These are phyloP conservation scores for Lactarius deliciosus DNA, from an alignment of 768 basidiomycete genomes.

Conservation along the genomic window DNA sequence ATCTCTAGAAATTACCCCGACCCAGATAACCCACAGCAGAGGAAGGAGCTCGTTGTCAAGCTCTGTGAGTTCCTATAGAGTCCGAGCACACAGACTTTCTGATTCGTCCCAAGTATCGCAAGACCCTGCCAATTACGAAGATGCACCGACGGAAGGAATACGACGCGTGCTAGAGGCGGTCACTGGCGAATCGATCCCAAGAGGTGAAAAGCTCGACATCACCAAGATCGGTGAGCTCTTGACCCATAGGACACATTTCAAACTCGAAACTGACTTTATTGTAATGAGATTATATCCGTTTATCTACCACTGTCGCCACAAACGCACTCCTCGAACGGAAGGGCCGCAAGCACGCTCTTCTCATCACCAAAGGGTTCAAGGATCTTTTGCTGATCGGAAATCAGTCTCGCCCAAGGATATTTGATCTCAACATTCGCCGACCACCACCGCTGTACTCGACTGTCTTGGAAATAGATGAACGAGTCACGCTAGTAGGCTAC, in stretches of 20 bases:
- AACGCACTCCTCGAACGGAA: constrained; percentile 95
- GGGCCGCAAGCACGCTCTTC: constrained; percentile 85
- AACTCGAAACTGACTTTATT: neutral
- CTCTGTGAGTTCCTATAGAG: constrained; percentile 52
- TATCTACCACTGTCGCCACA: constrained; percentile 94
- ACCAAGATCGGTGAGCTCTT: constrained; percentile 71
- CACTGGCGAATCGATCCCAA: constrained; percentile 63
- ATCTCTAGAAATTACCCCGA: constrained; percentile 67
- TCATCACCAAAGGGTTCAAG: constrained; percentile 90
- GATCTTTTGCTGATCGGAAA: constrained; percentile 93
- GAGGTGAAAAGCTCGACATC: constrained; percentile 67
- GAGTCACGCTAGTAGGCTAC: constrained; percentile 92
- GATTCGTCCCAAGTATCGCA: constrained; percentile 65
- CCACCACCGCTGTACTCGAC: constrained; percentile 71
- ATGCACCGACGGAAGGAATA: constrained; percentile 95
- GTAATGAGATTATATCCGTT: constrained; percentile 75
- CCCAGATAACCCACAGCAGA: constrained; percentile 54
- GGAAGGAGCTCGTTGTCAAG: constrained; percentile 87
- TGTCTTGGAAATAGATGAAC: constrained; percentile 82
- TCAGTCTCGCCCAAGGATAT: constrained; percentile 92
- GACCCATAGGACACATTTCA: neutral
- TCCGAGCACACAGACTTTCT: neutral
- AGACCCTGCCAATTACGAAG: constrained; percentile 82
- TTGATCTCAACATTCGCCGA: constrained; percentile 88
- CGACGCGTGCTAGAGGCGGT: constrained; percentile 79